Base-by-base conservation (phyloP, 768 basidiomycete genomes). In the Fomitopsis serialis region DNA sequence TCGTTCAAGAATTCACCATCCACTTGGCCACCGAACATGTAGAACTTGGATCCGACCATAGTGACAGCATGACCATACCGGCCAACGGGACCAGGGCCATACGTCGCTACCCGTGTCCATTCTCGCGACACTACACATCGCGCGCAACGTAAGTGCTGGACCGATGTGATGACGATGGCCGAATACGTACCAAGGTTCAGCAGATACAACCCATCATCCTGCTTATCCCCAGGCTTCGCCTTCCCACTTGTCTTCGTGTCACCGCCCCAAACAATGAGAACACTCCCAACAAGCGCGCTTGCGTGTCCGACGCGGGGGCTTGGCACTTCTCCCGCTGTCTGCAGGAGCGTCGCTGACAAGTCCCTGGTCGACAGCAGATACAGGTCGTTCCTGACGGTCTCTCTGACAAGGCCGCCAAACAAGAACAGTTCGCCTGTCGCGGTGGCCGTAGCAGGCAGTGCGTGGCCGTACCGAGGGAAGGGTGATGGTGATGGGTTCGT, bases 201-300 rank as follows among this genome's bases (percentile, higher is more conserved):
- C 10, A 99, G 77, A 76, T 98, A 98, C 42, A 98, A 74, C 0
- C 84, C 88, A 68, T 98, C 92, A 66, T 98, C 97, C 70, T 94
- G 90, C 60, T 80, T 84, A 55, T 93, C 92, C 10, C 75, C 72
- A 9, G 75, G 75, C 59, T 76, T 80, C 29, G 78, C 72, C 68
- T 75, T 80, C 22, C 74, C 73, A 61, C 87, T 85, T 13, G 85
- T 82, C 71, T 92, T 95, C 3, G 95, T 98, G 66, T 99, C 97
- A 23, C 96, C 97, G 29, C 97, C 97, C 97, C 97, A 99, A 3
- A 98, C 87, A 55, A 98, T 89, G 55, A 99, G 76, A 47, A 98
- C 96, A 64, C 89, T 93, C 68, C 93, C 92, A 53, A 98, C 93
- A 47, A 98, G 82, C 6, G 96, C 96, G 68, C 89, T 88, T 2